These are phyloP conservation scores for Diutina catenulata DNA, from an alignment of 1,139 yeast genomes.

Conservation along the genomic window DNA sequence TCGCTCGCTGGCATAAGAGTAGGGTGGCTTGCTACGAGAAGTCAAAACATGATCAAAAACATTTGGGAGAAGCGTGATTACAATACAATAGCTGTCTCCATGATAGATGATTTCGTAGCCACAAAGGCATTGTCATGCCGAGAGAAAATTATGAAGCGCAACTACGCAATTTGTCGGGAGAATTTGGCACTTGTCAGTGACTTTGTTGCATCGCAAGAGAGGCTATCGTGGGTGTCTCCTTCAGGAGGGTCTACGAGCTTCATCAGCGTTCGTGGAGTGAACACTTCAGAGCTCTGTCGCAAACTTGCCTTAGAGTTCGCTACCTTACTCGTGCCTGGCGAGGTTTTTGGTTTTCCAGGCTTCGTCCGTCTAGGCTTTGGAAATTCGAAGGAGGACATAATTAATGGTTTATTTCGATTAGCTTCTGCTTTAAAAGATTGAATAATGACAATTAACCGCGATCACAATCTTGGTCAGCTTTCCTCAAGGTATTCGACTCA, in stretches of 20 bases:
- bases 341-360: slow-evolving; percentile 31
- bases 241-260: slow-evolving; percentile 40
- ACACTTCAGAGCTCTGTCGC: slow-evolving; percentile 22
- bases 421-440: not conserved
- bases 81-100: slow-evolving; percentile 39
- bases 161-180: slow-evolving; percentile 22
- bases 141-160: slow-evolving; percentile 23
- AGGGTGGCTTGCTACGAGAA: slow-evolving; percentile 40
- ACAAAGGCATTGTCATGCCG: slow-evolving; percentile 28
- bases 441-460: not conserved
- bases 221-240: slow-evolving; percentile 34
- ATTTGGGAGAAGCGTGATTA: slow-evolving; percentile 36
- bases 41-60: slow-evolving; percentile 18
- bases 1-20: slow-evolving; percentile 43
- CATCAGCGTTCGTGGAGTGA: slow-evolving; percentile 19
- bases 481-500: not conserved
- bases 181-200: slow-evolving; percentile 26
- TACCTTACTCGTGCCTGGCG: slow-evolving; percentile 41
- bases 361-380: slow-evolving; percentile 41
- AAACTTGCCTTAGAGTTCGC: slow-evolving; percentile 23
- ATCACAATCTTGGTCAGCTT: not conserved
- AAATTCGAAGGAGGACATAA: no score
- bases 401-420: not conserved
- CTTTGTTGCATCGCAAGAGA: slow-evolving; percentile 16
- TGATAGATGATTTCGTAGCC: slow-evolving; percentile 38